Evolutionary conservation across 192 early-diverging fungal species (phyloP), one percentile per base, ranked within the genome.

Genomic region (Chytriomyces sp.): DNA sequence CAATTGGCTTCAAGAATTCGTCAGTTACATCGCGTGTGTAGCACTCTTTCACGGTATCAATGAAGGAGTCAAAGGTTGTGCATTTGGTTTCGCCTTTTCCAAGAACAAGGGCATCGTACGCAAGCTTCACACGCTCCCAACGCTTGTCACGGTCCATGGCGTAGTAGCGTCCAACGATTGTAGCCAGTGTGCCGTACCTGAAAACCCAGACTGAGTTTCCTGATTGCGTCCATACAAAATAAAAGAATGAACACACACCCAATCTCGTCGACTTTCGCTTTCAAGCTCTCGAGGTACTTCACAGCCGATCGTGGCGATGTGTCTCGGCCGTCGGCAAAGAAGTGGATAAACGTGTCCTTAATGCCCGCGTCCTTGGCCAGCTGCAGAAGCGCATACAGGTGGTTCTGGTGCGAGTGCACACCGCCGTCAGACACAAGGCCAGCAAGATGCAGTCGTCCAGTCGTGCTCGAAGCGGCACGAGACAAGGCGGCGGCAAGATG

Each of bases 91-190:
- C 95, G 16, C 84, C 88, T 7, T 50, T 47, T 18, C 80, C 98
- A 92, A 69, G 82, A 45, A 93, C 91, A 79, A 99, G 83, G 48
- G 88, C 95, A 63, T 99, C 96, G 78, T 96, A 92, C 46, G 98
- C 98, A 49, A 96, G 84, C 89, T 97, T 91, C 63, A 98, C 81
- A 66, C 98, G 91, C 89, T 99, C 98, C 98, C 98, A 99, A 72
- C 98, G 93, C 92, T 99, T 99, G 85, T 99, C 98, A 82, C 98
- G 94, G 84, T 99, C 98, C 98, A 99, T 99, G 69, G 97, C 97
- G 82, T 98, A 99, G 91, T 99, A 99, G 62, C 98, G 92, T 35
- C 98, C 98, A 10, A 91, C 86, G 65, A 99, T 91, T 45, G 95
- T 96, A 13, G 97, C 96, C n/a, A 99, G 61, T 76, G 87, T 86